A percentile compares a stretch with the other conserved stretches of the same genome.
Evolutionary conservation across 441 rosid species (phyloP).

Genomic region (Mallotus repandus): DNA sequence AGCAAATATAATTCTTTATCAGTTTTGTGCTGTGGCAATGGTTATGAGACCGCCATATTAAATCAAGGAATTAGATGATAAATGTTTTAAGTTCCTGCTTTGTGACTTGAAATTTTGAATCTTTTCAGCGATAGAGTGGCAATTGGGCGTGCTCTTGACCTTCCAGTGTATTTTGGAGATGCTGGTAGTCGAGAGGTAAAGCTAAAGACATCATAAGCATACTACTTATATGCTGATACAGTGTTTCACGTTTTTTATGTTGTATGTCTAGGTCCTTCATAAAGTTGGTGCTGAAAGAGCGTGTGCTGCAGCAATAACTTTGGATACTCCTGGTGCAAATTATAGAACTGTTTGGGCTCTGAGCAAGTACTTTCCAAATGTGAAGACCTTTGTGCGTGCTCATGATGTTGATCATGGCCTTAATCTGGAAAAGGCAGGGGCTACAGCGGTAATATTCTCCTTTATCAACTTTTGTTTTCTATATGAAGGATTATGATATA

Average conservation of each 20-base stretch:
- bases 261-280: constrained; percentile 74
- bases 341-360: constrained; percentile 99
- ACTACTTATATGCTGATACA: constrained; percentile 18
- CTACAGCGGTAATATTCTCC: constrained; percentile 74
- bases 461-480: background rate
- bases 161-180: constrained; percentile 96
- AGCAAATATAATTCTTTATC: background rate
- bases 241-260: constrained; percentile 25
- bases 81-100: background rate
- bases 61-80: background rate
- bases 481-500: background rate
- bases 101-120: constrained; percentile 15
- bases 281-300: constrained; percentile 97
- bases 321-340: constrained; percentile 96
- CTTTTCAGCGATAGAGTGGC: constrained; percentile 90
- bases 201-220: constrained; percentile 11
- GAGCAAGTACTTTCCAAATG: constrained; percentile 94
- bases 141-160: constrained; percentile 87
- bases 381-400: constrained; percentile 95
- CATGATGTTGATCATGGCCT: constrained; percentile 97
- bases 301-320: constrained; percentile 92
- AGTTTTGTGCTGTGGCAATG: background rate
- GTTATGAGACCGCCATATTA: background rate
- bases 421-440: constrained; percentile 95
- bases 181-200: constrained; percentile 97